phyloP scores from a whole-genome alignment of 2,329 filamentous ascomycete species.

The Fusarium armeniacum region DNA sequence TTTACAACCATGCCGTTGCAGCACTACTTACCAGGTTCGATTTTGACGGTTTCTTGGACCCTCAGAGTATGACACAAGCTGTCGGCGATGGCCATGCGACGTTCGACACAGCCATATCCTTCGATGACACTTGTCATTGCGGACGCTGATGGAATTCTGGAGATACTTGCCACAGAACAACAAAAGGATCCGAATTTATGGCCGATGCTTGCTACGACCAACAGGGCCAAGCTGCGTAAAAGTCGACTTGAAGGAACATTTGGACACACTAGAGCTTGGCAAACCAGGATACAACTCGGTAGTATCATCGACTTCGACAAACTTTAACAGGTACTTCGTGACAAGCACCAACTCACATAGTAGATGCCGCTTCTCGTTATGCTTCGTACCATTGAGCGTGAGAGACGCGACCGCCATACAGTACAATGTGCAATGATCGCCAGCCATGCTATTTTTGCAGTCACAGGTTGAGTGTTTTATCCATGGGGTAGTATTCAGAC shows the following conservation, averaged over 20 bases:
- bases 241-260: slow-evolving; percentile 19
- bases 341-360: not conserved
- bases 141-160: slow-evolving; percentile 15
- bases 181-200: not conserved
- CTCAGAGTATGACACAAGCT: slow-evolving; percentile 3
- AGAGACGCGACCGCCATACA: slow-evolving; percentile 10
- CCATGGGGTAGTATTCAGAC: slow-evolving; percentile 28
- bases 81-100: slow-evolving; percentile 10
- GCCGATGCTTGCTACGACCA: slow-evolving; percentile 12
- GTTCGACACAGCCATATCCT: slow-evolving; percentile 2
- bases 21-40: not conserved
- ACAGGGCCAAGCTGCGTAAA: slow-evolving; percentile 17
- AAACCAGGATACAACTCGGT: slow-evolving; percentile 24
- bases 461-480: slow-evolving; percentile 14
- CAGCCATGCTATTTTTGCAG: slow-evolving; percentile 23
- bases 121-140: slow-evolving; percentile 4
- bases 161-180: slow-evolving; percentile 10
- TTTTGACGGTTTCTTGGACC: not conserved
- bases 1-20: slow-evolving; percentile 6
- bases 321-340: slow-evolving; percentile 8
- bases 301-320: slow-evolving; percentile 10
- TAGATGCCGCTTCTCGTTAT: slow-evolving; percentile 1
- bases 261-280: slow-evolving; percentile 26
- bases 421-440: slow-evolving; percentile 28
- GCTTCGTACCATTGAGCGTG: slow-evolving; percentile 13